Base-by-base conservation (phyloP, 2,329 filamentous ascomycete genomes). In the Sarocladium oryzae region DNA sequence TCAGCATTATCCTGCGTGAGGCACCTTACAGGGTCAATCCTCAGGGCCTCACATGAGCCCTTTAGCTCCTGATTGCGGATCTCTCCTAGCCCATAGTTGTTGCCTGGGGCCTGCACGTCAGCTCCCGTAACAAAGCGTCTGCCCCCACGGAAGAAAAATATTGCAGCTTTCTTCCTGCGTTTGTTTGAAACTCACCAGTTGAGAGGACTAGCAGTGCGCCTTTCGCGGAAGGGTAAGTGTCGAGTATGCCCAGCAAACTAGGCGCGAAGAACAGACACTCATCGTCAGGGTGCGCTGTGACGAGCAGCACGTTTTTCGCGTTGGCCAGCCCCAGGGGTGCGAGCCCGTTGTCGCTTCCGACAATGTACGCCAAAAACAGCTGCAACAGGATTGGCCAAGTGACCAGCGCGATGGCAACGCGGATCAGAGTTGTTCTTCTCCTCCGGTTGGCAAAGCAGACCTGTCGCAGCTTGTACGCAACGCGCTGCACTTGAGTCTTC, bases 211-310 rank as follows among this genome's bases (percentile, higher is more conserved):
- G 51, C 55, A 66, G 38, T 0, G 58, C 58, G 0, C 63, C 63
- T 9, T 53, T 60, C 9, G 60, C 54, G 1, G 50, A 46, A 38
- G 43, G 60, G 46, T 64, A 62, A n/a, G 61, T 51, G 37, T 61
- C 61, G 41, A 66, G 54, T 8, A 65, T 55, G 24, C 63, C 63
- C 30, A 66, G 46, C 6, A 66, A 63, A 51, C 57, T 62, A 2
- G 63, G 63, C 3, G 64, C 52, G 38, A 65, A 65, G 51, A 65
- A 66, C 5, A 66, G 59, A 24, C 63, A 66, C 55, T 76, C 75
- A 7, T 69, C 67, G 30, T 67, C 68, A 13, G 63, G 63, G 36
- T 69, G 67, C 2, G 69, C 67, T 11, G 68, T 70, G 11, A 71
- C 65, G 28, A 70, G 58, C 21, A 71, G 53, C 3, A 70, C 54